These are phyloP conservation scores for Colletotrichum melonis DNA, from an alignment of 2,329 filamentous ascomycete genomes.

Conservation along the genomic window DNA sequence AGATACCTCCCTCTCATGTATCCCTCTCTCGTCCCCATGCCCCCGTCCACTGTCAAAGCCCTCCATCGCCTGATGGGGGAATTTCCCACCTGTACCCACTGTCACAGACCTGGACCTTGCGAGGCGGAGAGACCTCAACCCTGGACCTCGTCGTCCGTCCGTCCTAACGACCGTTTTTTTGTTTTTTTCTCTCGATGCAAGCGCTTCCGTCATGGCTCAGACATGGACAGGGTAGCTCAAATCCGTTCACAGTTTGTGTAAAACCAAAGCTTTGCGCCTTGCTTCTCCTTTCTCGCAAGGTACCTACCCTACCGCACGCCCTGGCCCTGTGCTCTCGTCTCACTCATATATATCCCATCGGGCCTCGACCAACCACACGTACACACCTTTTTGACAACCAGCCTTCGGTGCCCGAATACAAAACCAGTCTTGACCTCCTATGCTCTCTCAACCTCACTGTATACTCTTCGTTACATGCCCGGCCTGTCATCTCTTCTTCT, in stretches of 20 bases:
- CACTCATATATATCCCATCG: constrained; percentile 35
- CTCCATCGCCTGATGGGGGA: constrained; percentile 38
- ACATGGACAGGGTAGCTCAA: constrained; percentile 37
- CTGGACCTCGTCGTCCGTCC: constrained; percentile 35
- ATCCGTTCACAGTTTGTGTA: constrained; percentile 33
- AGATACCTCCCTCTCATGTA: constrained; percentile 31
- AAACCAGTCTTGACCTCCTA: constrained; percentile 13
- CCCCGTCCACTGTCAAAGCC: constrained; percentile 38
- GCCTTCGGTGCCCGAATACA: constrained; percentile 3
- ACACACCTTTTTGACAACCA: background rate
- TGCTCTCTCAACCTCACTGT: background rate
- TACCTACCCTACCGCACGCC: constrained; percentile 30
- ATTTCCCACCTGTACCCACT: constrained; percentile 35
- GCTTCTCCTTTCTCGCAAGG: constrained; percentile 20
- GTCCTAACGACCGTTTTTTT: constrained; percentile 36
- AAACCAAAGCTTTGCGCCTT: constrained; percentile 35
- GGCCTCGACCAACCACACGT: constrained; percentile 24
- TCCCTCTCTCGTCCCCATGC: constrained; percentile 31
- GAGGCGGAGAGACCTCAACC: constrained; percentile 37
- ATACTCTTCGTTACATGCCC: background rate
- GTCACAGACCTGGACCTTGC: constrained; percentile 38
- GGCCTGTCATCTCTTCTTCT: constrained; percentile 30
- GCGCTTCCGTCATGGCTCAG: constrained; percentile 39
- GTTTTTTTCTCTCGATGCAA: constrained; percentile 28
- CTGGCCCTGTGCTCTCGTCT: constrained; percentile 27